Conservation (phyloP, 352 stramenopile genomes). For the Chrysophaeum taylorii region DNA sequence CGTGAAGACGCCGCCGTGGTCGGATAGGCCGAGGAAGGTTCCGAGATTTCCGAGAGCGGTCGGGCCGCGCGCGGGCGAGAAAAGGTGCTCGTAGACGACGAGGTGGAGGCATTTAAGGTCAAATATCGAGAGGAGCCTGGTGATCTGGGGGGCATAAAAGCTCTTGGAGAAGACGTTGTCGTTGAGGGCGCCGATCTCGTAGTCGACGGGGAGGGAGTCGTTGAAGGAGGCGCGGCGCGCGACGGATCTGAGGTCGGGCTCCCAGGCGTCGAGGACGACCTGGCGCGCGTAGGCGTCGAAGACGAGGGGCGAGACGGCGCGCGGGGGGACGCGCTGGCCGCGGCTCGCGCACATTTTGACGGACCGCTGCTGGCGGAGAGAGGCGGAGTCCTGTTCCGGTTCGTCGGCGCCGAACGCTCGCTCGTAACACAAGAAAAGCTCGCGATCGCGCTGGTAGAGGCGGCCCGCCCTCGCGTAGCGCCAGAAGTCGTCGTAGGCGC, state of each 20-base stretch:
- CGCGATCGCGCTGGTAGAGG: not conserved
- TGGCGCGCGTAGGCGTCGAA: not conserved
- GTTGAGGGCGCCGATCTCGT: not conserved
- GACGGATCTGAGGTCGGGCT: not conserved
- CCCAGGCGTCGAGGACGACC: not conserved
- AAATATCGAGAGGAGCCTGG: not conserved
- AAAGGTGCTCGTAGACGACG: too few species aligned
- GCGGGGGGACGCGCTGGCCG: not conserved
- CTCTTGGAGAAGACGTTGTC: not conserved
- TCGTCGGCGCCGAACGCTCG: not conserved
- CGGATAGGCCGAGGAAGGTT: too few species aligned
- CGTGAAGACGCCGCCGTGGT: too few species aligned
- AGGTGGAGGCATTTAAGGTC: too few species aligned
- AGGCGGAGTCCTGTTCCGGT: too few species aligned
- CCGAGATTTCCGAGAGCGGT: too few species aligned
- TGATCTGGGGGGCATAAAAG: not conserved
- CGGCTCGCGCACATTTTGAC: too few species aligned
- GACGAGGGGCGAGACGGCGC: not conserved
- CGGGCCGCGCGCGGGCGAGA: too few species aligned
- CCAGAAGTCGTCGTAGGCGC: slow-evolving; percentile 5
- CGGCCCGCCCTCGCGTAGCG: not conserved
- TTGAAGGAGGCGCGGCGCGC: not conserved
- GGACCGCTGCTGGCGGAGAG: too few species aligned
- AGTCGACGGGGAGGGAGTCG: not conserved
- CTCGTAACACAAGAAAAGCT: not conserved